Conservation (phyloP, 805 yeast species). For the Sugiyamaella chiloensis region DNA sequence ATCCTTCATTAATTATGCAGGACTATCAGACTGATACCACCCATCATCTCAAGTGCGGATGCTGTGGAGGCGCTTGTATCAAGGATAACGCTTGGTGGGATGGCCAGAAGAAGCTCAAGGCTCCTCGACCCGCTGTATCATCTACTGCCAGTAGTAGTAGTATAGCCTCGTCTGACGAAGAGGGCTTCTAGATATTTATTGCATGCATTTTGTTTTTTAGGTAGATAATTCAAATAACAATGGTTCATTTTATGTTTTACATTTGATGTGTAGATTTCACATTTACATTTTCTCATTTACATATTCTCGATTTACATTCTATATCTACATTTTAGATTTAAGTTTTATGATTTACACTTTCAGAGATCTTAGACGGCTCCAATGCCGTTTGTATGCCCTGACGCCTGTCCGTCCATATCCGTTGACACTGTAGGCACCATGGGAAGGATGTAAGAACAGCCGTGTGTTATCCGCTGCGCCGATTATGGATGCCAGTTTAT, state of each 20-base stretch:
- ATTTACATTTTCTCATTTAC: too few relatives aligned
- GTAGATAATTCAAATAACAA: slow-evolving; percentile 1
- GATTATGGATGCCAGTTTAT: too few relatives aligned
- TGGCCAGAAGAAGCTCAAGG: slow-evolving; percentile 13
- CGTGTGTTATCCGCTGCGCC: too few relatives aligned
- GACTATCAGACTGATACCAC: slow-evolving; percentile 52
- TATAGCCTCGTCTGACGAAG: slow-evolving; percentile 4
- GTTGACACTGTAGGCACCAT: too few relatives aligned
- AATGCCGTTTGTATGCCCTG: too few relatives aligned
- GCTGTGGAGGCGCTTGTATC: slow-evolving; percentile 41
- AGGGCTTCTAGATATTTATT: slow-evolving; percentile 8
- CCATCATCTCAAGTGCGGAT: slow-evolving; percentile 42
- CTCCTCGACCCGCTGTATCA: slow-evolving; percentile 15
- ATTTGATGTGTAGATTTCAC: neutral
- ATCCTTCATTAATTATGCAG: slow-evolving; percentile 57
- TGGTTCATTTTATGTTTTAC: too few relatives aligned
- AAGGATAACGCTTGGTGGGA: slow-evolving; percentile 40
- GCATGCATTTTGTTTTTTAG: slow-evolving; percentile 3
- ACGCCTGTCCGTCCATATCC: too few relatives aligned
- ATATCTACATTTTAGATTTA: too few relatives aligned
- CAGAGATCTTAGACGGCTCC: too few relatives aligned
- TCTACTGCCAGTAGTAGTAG: slow-evolving; percentile 9
- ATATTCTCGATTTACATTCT: too few relatives aligned
- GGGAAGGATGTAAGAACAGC: too few relatives aligned
- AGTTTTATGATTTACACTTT: too few relatives aligned